Percentiles rank a stretch among this genome's conserved stretches.
Conservation (phyloP, 441 rosid species). For the Gossypium schwendimanii region DNA sequence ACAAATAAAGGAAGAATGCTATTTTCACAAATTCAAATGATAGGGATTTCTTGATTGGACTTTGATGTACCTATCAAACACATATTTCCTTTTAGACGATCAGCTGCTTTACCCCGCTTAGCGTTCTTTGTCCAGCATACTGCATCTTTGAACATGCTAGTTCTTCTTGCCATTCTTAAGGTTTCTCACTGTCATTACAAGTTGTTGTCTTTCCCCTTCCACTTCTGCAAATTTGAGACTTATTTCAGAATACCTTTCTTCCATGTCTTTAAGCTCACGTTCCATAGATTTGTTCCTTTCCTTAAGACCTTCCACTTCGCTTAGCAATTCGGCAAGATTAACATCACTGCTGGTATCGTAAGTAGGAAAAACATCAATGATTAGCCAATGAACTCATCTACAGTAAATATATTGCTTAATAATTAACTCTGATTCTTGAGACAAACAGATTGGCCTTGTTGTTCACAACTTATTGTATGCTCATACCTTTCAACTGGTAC, state of each 20-base stretch:
- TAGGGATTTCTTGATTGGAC: constrained; percentile 12
- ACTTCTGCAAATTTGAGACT: constrained; percentile 45
- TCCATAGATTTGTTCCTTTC: constrained; percentile 17
- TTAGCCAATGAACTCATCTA: background rate
- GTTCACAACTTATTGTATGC: constrained; percentile 13
- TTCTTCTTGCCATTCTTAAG: constrained; percentile 25
- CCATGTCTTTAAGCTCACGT: constrained; percentile 20
- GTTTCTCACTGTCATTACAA: constrained; percentile 40
- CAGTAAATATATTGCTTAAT: background rate
- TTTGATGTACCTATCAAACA: background rate
- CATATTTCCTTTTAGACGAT: constrained; percentile 17
- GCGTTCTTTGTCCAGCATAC: background rate
- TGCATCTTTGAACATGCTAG: constrained; percentile 31
- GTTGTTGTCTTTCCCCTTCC: constrained; percentile 40
- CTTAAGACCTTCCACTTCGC: constrained; percentile 16
- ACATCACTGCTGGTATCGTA: constrained; percentile 15
- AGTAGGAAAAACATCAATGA: background rate
- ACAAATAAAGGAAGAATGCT: background rate
- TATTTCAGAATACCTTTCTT: constrained; percentile 37
- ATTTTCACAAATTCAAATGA: background rate
- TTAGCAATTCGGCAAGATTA: constrained; percentile 1
- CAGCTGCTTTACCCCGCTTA: constrained; percentile 14
- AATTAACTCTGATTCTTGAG: background rate
- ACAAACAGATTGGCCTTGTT: constrained; percentile 8
- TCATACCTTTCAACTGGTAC: constrained; percentile 32